Percentiles rank a stretch among this genome's conserved stretches.
Evolutionary conservation across 139 green algal species (phyloP).

Genomic region (Auxenochlorella protothecoides): DNA sequence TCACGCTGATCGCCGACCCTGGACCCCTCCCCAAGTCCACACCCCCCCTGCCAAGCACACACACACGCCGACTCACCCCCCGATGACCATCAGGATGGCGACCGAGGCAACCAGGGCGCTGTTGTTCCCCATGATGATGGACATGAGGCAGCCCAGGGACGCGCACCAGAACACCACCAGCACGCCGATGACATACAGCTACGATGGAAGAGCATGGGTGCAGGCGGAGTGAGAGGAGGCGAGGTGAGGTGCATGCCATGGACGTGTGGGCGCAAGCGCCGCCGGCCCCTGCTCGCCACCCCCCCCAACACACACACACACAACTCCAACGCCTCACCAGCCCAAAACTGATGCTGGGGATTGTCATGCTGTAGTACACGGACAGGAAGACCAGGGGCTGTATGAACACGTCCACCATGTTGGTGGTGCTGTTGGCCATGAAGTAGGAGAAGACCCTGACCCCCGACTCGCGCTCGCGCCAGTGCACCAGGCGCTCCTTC

Average conservation of each 20-base stretch:
- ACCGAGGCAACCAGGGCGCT: conserved; percentile 36
- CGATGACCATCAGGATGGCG: conserved; percentile 24
- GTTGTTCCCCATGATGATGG: conserved; percentile 17
- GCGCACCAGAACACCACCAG: conserved; percentile 31
- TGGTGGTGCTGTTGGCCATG: conserved; percentile 22
- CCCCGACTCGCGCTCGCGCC: conserved; percentile 33
- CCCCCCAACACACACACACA: no score
- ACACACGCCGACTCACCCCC: no score
- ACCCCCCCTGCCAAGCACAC: no score
- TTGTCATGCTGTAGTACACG: conserved; percentile 39
- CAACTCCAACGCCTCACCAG: no score
- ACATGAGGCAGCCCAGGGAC: conserved; percentile 18
- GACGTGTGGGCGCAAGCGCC: no score
- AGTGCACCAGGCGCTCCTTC: conserved; percentile 38
- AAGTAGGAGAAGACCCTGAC: conserved; percentile 34
- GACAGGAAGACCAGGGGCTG: conserved; percentile 41
- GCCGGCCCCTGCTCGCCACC: no score
- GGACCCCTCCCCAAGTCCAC: no score
- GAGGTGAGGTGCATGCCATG: no score
- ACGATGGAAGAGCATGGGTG: no score
- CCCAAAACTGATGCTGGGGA: conserved; percentile 32
- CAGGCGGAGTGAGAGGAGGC: no score
- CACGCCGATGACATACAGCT: conserved; percentile 29
- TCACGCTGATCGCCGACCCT: no score
- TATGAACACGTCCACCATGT: conserved; percentile 30